Evolutionary conservation across 345 rosid genomes (phyloP).

Genomic region (Euphorbia peplus): DNA sequence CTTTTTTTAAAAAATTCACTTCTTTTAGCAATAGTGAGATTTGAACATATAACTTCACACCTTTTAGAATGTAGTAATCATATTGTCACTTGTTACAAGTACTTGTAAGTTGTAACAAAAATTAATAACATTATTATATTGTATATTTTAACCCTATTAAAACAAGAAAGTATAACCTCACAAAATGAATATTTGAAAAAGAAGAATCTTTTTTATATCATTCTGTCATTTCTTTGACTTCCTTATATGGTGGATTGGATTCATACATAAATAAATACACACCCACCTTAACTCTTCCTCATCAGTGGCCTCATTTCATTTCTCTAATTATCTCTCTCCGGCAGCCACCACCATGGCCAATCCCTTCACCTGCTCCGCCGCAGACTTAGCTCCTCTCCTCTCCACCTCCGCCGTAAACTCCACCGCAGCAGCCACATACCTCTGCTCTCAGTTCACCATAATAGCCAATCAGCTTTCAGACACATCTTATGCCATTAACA

Average conservation of each 20-base stretch:
- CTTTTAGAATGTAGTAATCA: too few species aligned
- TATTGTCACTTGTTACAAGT: too few species aligned
- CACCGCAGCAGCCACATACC: constrained; percentile 41
- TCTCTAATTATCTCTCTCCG: background rate
- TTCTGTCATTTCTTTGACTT: background rate
- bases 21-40: too few species aligned
- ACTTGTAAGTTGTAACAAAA: too few species aligned
- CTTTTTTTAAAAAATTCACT: too few species aligned
- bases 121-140: too few species aligned
- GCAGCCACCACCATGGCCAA: constrained; percentile 22
- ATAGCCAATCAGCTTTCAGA: constrained; percentile 42
- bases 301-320: background rate
- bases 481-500: constrained; percentile 47
- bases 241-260: background rate
- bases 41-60: too few species aligned
- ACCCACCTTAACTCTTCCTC: background rate
- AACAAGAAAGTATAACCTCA: too few species aligned
- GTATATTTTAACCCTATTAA: too few species aligned
- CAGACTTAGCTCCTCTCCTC: constrained; percentile 39
- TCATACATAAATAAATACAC: background rate
- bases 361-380: constrained; percentile 33
- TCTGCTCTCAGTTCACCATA: constrained; percentile 36
- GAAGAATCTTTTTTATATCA: too few species aligned
- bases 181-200: background rate
- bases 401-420: constrained; percentile 33